Base-by-base conservation (phyloP, 1,284 basidiomycete species). In the Porogramme epimiltina region DNA sequence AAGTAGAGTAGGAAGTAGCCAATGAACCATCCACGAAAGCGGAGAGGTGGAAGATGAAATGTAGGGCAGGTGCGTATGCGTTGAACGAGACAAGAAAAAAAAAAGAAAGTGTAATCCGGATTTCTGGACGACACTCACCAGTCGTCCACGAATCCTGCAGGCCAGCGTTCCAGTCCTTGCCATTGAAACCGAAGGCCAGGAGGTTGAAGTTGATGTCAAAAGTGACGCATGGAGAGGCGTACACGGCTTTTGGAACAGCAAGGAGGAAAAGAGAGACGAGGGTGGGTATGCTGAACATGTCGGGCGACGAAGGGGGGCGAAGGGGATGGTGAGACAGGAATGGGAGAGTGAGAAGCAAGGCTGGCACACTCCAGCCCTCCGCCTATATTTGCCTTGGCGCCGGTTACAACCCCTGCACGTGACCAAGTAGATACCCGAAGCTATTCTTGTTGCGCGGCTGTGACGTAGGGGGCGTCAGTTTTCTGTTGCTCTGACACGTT, bases 131-230 rank as follows among this genome's bases (percentile, higher is more conserved):
- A 38, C 37, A 58, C 75, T 60, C 51, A 85, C 85, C 81, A 55
- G 76, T 78, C 8, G 72, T 66, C 89, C 89, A 91, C 2, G 75
- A 72, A 60, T 76, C 75, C 65, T 86, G 80, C 2, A 80, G 73
- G 23, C 88, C 85, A 52, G 85, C 84, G 60, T 78, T 81, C 72
- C 82, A 90, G 66, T 91, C 89, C 65, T 89, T 89, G 55, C 84
- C 86, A 54, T 81, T 75, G 56, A 89, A 79, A 47, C 85, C 87
- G 62, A 91, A 87, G 28, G 82, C 85, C 44, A 85, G 76, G 45
- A 91, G 75, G 62, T 91, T 88, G 79, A 84, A 89, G 60, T 73
- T 73, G 22, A 73, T 62, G 62, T 91, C 88, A 62, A 91, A 89
- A 16, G 84, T 77, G 26, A 89, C 71, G 63, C 89, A 91, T 15